Base-by-base conservation (phyloP, 352 stramenopile species). In the Phytopythium delawarense region DNA sequence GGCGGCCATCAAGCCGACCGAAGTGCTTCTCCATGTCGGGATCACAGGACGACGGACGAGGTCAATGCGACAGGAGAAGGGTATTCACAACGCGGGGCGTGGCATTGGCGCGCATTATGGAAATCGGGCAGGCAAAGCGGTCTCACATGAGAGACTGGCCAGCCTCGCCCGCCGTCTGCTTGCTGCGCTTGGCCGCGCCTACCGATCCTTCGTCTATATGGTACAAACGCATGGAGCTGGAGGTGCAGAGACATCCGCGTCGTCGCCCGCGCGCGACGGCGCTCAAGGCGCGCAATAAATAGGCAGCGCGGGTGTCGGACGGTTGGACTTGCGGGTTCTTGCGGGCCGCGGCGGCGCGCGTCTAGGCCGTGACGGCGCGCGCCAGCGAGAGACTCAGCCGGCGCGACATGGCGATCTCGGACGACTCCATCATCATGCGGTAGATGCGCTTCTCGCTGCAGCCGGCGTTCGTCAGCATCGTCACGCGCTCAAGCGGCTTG, bases 351-450 rank as follows among this genome's bases (percentile, higher is more conserved):
- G 18, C 18, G 15, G 18, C 15, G 4, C n/a, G 37, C 35, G 16
- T 35, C 32, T 58, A 63, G 7, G 52, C 63, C 25, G 65, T 54
- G 15, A 68, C 57, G 40, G 60, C 42, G 58, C 63, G 74, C 46
- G 78, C 68, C n/a, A 85, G 64, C 21, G 62, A 63, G 20, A 82
- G 71, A 39, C 63, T 79, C 13, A 87, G 72, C 1, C 78, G 68
- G 25, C 76, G 64, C n/a, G 78, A 86, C 78, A 88, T 88, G 40
- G 78, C 78, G 64, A 88, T 88, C 59, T 88, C 74, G 18, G 78
- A 86, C 28, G 65, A 71, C 60, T 88, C 76, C 75, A 86, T 82
- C 74, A 88, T 77, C 76, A 86, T 86, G 58, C 76, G 74, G 53
- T 73, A 84, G 63, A 88, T 88, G 57, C 72, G 72, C 60, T 83